Base-by-base conservation (phyloP, 371 early-diverging fungal species). In the Syncephalastrum sp. region DNA sequence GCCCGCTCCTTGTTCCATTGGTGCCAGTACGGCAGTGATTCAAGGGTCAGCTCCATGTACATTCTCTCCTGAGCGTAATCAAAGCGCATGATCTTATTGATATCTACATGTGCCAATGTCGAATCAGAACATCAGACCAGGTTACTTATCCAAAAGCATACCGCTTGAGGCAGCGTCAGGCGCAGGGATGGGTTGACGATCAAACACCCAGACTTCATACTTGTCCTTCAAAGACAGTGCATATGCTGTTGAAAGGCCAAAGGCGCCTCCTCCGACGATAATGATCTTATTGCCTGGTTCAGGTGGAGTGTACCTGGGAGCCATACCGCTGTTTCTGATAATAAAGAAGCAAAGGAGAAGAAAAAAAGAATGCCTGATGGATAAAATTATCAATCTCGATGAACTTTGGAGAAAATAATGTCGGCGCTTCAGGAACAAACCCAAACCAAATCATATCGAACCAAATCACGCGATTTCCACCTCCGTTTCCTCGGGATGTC, bases 261-360 rank as follows among this genome's bases (percentile, higher is more conserved):
- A 82, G 7, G 68, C 65, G 2, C 82, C 81, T 15, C 70, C 79
- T n/a, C 82, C 82, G 15, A 82, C 75, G 53, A 82, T 69, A 23
- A 77, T 70, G 17, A 81, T 70, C 51, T 66, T 72, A n/a, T 72
- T 60, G 12, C 68, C 64, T 4, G 62, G 62, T 12, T 50, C 19
- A 12, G 62, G 62, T 53, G 62, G 57, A 16, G 24, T 54, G 25
- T 61, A 61, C 52, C 21, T 51, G 19, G 38, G 38, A 33, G 38
- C 38, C 38, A 33, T 33, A 10, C 10, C 3, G 38, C 38, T 33
- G 8, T 33, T 33, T 10, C 12, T 10, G 12, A 33, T 33, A 10
- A 10, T 33, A 8, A 33, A 8, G 38, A 12, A 10, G 38, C 5
- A 33, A 10, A 5, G 8, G 10, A 33, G 7, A 10, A 10, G 10